A percentile compares a stretch with the other conserved stretches of the same genome.
Conservation (phyloP, 1,284 basidiomycete species). For the Sanghuangporus baumii region DNA sequence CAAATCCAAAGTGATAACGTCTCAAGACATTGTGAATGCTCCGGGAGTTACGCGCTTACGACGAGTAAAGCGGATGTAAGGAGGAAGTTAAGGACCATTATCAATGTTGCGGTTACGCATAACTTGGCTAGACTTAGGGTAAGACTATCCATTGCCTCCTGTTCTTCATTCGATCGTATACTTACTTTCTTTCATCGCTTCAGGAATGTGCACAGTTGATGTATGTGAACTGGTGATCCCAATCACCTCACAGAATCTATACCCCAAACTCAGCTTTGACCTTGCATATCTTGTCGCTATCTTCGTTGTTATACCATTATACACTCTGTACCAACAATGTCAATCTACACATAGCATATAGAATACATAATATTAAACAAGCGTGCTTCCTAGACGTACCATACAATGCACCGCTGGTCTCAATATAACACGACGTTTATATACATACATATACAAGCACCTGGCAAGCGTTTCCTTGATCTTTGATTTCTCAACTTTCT, state of each 20-base stretch:
- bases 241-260: neutral
- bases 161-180: neutral
- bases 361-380: no score
- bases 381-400: no score
- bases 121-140: slow-evolving; percentile 64
- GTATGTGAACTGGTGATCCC: slow-evolving; percentile 19
- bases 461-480: no score
- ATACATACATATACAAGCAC: no score
- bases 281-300: neutral
- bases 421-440: no score
- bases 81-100: slow-evolving; percentile 69
- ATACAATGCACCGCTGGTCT: no score
- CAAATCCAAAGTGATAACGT: slow-evolving; percentile 87
- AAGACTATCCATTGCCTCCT: slow-evolving; percentile 20
- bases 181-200: neutral
- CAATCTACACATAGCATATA: no score
- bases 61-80: slow-evolving; percentile 65
- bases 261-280: neutral
- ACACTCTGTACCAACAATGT: no score
- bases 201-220: slow-evolving; percentile 23
- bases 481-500: no score
- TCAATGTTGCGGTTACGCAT: slow-evolving; percentile 76
- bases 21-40: slow-evolving; percentile 82
- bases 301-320: neutral
- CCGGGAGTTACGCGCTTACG: slow-evolving; percentile 74